Evolutionary conservation across 1,284 basidiomycete genomes (phyloP), one percentile per base, ranked within the genome.

Genomic region (Tylopilus orsonianus): DNA sequence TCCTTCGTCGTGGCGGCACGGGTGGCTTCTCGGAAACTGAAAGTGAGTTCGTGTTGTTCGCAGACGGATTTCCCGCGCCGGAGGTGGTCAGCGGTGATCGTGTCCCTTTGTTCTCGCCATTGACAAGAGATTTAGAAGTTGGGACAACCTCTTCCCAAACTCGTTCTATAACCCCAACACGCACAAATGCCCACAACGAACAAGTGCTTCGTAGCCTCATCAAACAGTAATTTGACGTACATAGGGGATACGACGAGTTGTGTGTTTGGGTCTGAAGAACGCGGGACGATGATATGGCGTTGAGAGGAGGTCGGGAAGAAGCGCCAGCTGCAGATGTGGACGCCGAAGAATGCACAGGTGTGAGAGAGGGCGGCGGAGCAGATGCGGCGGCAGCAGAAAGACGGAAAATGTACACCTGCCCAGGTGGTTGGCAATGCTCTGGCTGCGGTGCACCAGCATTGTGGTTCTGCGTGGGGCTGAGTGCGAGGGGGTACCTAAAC

Each of bases 131-230:
- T 26, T 67, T 64, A 4, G 70, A 60, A 8, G 68, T 65, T 36
- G 64, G 68, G n/a, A 74, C 61, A 22, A 77, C 71, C 56, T 94
- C 92, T 50, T 91, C 82, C 87, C 94, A 93, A 2, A 97, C 72
- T 47, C 85, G 86, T 52, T 92, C 88, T 24, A 96, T 76, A 49
- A 97, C 75, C 14, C 87, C 81, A 1, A 80, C 83, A 24, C 92
- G 82, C 33, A 97, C 80, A 63, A 92, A 97, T 18, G 88, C 83
- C 92, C 94, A 97, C 20, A 97, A 74, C 9, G 88, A 88, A 66
- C 93, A 96, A 16, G 93, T 92, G n/a, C 87, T 79, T 10, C 93
- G 80, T 16, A 97, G 72, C 7, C 92, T 79, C 3, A 76, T 65
- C 9, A 93, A 73, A 61, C 90, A 93, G 82, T 90, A 93, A 12